These are phyloP conservation scores for Daldinia decipiens DNA, from an alignment of 495 filamentous ascomycete genomes.

Conservation along the genomic window DNA sequence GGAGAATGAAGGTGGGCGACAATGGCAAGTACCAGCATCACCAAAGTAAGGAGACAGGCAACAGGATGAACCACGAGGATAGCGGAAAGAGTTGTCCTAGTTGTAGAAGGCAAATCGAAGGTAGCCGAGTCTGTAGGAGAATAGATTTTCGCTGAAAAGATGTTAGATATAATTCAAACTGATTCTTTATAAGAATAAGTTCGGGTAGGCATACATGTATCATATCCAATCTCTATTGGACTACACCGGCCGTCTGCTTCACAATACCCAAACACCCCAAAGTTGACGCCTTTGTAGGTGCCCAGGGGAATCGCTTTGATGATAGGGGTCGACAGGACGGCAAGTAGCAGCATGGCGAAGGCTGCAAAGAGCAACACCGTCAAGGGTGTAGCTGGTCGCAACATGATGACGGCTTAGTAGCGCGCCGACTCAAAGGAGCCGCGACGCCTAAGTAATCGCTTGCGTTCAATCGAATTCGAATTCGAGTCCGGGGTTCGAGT, in stretches of 20 bases:
- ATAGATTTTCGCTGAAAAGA: conserved; percentile 52
- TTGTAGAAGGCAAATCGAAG: conserved; percentile 78
- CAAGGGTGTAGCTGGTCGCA: conserved; percentile 94
- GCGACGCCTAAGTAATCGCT: conserved; percentile 38
- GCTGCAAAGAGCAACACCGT: conserved; percentile 85
- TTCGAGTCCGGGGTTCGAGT: conserved; percentile 1
- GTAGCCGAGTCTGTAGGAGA: conserved; percentile 53
- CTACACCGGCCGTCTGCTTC: conserved; percentile 65
- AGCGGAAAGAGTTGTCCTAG: conserved; percentile 85
- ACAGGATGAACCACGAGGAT: conserved; percentile 94
- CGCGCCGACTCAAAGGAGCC: conserved; percentile 43
- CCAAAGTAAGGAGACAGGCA: conserved; percentile 83
- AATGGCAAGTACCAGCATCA: conserved; percentile 82
- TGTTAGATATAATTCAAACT: conserved; percentile 45
- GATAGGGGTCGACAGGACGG: conserved; percentile 93
- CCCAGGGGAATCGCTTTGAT: conserved; percentile 86
- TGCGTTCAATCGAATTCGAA: conserved; percentile 16
- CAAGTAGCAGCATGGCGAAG: conserved; percentile 84
- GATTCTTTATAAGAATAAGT: background rate
- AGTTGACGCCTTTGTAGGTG: conserved; percentile 76
- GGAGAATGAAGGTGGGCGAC: conserved; percentile 89
- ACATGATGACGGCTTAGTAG: conserved; percentile 56
- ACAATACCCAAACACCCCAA: conserved; percentile 96
- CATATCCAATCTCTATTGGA: conserved; percentile 84
- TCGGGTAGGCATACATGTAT: conserved; percentile 68